Evolutionary conservation across 2,329 filamentous ascomycete genomes (phyloP).

Genomic region (Dothiorella sarmentorum): DNA sequence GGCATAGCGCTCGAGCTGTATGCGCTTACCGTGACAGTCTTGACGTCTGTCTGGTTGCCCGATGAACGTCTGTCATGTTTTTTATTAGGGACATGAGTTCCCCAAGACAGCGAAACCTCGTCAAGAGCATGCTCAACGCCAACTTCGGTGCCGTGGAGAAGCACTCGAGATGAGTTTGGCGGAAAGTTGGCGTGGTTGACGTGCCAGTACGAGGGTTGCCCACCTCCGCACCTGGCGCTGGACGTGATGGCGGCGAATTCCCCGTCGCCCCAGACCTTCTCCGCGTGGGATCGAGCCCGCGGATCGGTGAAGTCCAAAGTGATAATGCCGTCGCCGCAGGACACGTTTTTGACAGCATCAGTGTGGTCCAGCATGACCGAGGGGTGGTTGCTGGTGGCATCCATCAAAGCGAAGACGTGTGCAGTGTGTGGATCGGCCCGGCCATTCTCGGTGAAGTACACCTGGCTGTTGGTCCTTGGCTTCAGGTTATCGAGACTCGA

Average conservation of each 20-base stretch:
- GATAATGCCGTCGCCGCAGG: not conserved
- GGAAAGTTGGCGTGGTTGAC: not conserved
- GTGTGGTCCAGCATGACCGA: not conserved
- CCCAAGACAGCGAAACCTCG: not conserved
- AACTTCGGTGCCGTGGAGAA: not conserved
- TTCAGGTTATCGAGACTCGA: too few relatives aligned
- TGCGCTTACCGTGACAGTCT: too few relatives aligned
- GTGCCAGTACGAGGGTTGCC: not conserved
- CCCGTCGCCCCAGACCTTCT: not conserved
- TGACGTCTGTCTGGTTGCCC: too few relatives aligned
- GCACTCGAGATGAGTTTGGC: not conserved
- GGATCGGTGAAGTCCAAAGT: not conserved
- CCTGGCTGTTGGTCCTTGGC: too few relatives aligned
- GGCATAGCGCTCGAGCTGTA: too few relatives aligned
- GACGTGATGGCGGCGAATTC: not conserved
- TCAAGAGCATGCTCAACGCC: not conserved
- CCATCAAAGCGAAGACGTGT: not conserved
- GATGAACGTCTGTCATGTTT: not conserved
- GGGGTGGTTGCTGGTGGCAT: not conserved
- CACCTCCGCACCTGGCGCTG: not conserved
- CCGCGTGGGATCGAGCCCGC: not conserved
- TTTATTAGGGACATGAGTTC: not conserved
- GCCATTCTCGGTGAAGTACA: not conserved
- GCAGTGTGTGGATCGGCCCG: not conserved
- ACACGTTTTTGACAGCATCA: not conserved